These are phyloP conservation scores for Sugiyamaella qingdaonensis DNA, from an alignment of 805 yeast species.

Conservation along the genomic window DNA sequence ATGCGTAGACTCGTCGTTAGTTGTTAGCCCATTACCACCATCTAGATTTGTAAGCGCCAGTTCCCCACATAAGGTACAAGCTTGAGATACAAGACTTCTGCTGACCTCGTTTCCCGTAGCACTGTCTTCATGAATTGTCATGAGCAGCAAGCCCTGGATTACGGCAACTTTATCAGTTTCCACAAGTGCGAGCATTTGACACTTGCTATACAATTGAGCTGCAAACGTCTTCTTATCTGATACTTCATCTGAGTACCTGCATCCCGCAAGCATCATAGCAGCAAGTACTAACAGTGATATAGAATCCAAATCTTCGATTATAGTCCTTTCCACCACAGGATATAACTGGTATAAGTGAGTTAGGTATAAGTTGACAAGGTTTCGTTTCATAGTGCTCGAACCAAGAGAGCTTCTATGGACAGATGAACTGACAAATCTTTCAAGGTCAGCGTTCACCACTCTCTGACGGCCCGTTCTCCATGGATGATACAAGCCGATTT, in stretches of 20 bases:
- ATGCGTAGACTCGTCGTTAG: neutral
- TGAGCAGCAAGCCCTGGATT: neutral
- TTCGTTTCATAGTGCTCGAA: neutral
- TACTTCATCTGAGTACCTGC: slow-evolving; percentile 1
- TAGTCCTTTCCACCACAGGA: neutral
- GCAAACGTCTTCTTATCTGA: neutral
- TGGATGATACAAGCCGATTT: slow-evolving; percentile 1
- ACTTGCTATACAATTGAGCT: slow-evolving; percentile 1
- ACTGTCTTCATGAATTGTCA: slow-evolving; percentile 3
- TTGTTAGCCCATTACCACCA: neutral
- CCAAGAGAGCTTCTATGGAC: neutral
- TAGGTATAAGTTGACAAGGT: neutral
- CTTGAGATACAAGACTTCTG: neutral
- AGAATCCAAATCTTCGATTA: neutral
- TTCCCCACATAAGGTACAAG: slow-evolving; percentile 1
- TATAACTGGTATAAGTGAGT: neutral
- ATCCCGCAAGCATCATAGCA: slow-evolving; percentile 4
- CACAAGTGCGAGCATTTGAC: neutral
- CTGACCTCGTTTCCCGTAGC: neutral
- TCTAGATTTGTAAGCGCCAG: neutral
- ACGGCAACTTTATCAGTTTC: slow-evolving; percentile 2
- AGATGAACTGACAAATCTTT: neutral
- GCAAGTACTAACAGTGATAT: neutral
- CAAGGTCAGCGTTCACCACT: neutral
- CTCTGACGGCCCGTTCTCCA: slow-evolving; percentile 4